Conservation (phyloP, 2,329 filamentous ascomycete species). For the Colletotrichum liaoningense region DNA sequence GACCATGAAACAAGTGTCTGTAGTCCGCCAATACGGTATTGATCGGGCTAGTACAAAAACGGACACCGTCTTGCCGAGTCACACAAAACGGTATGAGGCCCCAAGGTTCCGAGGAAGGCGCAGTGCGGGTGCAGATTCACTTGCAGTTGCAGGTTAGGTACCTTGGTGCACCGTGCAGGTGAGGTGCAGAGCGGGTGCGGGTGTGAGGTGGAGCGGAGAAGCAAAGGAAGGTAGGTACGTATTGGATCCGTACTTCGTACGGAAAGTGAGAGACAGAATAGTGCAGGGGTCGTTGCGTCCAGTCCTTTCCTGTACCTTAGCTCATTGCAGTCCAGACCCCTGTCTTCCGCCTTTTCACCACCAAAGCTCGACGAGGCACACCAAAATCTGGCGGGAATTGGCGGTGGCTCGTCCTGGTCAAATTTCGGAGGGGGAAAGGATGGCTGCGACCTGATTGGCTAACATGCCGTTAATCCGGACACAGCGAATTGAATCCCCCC, state of each 20-base stretch:
- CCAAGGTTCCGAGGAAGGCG: background rate
- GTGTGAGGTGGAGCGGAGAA: background rate
- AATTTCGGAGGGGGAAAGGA: background rate
- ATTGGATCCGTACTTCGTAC: too few species aligned
- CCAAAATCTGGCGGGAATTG: slow-evolving; percentile 9
- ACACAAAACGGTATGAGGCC: background rate
- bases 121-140: slow-evolving; percentile 1
- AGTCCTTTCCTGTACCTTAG: background rate
- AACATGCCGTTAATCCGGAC: background rate
- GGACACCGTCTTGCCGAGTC: background rate
- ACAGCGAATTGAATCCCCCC: background rate
- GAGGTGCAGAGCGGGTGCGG: background rate
- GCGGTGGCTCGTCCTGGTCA: slow-evolving; percentile 9
- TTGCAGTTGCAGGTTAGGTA: background rate
- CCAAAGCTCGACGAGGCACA: slow-evolving; percentile 17
- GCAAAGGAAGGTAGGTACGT: background rate
- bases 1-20: background rate
- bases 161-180: background rate
- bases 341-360: slow-evolving; percentile 30
- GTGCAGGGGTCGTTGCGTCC: background rate
- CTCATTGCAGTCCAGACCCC: background rate
- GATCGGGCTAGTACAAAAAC: background rate
- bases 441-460: background rate
- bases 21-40: background rate
- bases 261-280: background rate